phyloP scores from a whole-genome alignment of 148 eudicot species.

The Fallopia convolvulus region DNA sequence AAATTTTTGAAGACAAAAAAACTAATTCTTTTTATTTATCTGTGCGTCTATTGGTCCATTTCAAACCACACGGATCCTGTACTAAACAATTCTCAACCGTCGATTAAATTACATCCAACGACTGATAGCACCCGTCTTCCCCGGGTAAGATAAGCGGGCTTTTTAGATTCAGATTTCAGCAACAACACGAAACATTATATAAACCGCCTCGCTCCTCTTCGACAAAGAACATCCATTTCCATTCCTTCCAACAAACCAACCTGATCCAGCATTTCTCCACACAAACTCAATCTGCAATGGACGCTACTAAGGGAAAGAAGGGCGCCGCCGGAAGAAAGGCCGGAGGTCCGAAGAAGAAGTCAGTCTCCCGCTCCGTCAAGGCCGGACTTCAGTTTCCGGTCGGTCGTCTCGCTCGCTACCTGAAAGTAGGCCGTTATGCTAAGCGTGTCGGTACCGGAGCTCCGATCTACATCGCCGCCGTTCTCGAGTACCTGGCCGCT shows the following conservation, averaged over 20 bases:
- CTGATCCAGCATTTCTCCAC: not conserved
- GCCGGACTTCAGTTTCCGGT: constrained; percentile 4
- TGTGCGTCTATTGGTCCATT: not conserved
- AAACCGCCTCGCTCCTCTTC: not conserved
- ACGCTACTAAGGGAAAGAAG: not conserved
- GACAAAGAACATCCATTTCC: not conserved
- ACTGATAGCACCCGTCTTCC: not conserved
- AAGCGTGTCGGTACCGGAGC: not conserved
- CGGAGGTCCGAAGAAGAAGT: not conserved
- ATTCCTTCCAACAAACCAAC: not conserved
- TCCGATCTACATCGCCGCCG: not conserved
- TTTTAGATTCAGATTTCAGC: not conserved
- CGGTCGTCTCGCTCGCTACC: not conserved
- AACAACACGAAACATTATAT: not conserved
- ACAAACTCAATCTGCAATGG: not conserved
- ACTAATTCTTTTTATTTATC: no score
- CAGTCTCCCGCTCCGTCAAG: not conserved
- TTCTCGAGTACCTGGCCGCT: not conserved
- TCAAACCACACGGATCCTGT: not conserved
- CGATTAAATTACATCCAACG: not conserved
- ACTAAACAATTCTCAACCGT: not conserved
- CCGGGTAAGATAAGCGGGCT: not conserved
- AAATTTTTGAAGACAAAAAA: no score
- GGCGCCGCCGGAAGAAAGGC: not conserved
- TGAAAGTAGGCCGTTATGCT: not conserved